These are phyloP conservation scores for Phlyctochytrium arcticum DNA, from an alignment of 192 early-diverging fungal species.

Conservation along the genomic window DNA sequence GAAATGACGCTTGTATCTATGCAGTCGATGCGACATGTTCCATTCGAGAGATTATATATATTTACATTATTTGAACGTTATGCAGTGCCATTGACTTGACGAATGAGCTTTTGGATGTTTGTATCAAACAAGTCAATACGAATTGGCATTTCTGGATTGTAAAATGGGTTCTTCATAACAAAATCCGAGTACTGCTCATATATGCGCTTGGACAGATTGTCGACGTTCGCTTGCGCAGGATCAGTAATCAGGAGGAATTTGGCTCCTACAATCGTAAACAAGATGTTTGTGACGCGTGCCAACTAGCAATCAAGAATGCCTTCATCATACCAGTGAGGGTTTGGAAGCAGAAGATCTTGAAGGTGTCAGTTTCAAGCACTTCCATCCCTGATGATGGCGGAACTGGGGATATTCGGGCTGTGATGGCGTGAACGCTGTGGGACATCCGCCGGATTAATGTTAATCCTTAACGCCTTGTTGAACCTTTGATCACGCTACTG, in stretches of 20 bases:
- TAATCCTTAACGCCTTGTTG: too few species aligned
- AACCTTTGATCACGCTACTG: slow-evolving; percentile 1
- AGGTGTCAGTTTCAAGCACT: slow-evolving; percentile 84
- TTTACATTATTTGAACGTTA: background rate
- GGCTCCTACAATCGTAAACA: slow-evolving; percentile 60
- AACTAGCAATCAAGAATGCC: background rate
- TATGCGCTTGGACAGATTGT: slow-evolving; percentile 59
- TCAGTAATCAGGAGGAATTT: slow-evolving; percentile 94
- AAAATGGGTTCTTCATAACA: slow-evolving; percentile 99
- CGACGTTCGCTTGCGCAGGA: slow-evolving; percentile 66
- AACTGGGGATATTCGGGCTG: slow-evolving; percentile 87
- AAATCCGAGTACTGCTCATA: slow-evolving; percentile 93
- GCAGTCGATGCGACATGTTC: too few species aligned
- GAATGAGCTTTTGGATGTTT: slow-evolving; percentile 66
- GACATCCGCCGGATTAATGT: too few species aligned
- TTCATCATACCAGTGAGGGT: slow-evolving; percentile 76
- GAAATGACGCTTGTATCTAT: too few species aligned
- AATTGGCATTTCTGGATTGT: slow-evolving; percentile 98
- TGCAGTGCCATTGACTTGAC: slow-evolving; percentile 28
- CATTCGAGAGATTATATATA: background rate
- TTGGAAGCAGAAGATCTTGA: slow-evolving; percentile 91
- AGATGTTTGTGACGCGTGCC: background rate
- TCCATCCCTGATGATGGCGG: slow-evolving; percentile 80
- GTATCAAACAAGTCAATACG: slow-evolving; percentile 92
- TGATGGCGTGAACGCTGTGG: slow-evolving; percentile 88